Percentiles rank a stretch among this genome's conserved stretches.
These are phyloP conservation scores for Cystobasidiaceae sp. DNA, from an alignment of 1,284 basidiomycete species.

Conservation along the genomic window DNA sequence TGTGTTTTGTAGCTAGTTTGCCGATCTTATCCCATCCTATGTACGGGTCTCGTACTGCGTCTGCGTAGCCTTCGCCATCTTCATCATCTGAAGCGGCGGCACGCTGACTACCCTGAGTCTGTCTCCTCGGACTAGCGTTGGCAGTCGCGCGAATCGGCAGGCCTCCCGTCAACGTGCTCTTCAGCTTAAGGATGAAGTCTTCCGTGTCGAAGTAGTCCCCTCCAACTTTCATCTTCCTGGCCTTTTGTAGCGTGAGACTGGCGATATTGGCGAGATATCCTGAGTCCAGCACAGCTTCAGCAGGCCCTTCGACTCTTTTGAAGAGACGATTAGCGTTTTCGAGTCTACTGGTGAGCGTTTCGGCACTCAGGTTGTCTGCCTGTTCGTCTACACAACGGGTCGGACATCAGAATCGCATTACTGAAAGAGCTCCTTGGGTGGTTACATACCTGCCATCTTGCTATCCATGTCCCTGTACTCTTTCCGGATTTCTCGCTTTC, in stretches of 20 bases:
- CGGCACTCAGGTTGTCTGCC: slow-evolving; percentile 34
- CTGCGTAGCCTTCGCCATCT: slow-evolving; percentile 48
- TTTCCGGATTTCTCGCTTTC: slow-evolving; percentile 15
- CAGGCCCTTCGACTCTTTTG: slow-evolving; percentile 36
- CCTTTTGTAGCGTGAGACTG: slow-evolving; percentile 57
- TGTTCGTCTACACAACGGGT: slow-evolving; percentile 34
- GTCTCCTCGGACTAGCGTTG: slow-evolving; percentile 48
- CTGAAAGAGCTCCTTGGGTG: background rate
- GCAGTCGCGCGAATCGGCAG: slow-evolving; percentile 42
- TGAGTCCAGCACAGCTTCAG: slow-evolving; percentile 44
- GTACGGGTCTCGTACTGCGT: slow-evolving; percentile 50
- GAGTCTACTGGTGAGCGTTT: slow-evolving; percentile 25
- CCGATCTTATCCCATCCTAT: slow-evolving; percentile 54
- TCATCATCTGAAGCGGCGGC: slow-evolving; percentile 31
- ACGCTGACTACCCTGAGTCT: slow-evolving; percentile 22
- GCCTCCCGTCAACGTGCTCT: slow-evolving; percentile 65
- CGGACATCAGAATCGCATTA: background rate
- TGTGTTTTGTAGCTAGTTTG: slow-evolving; percentile 65
- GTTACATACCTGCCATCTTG: background rate
- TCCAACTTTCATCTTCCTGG: slow-evolving; percentile 76
- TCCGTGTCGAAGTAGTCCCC: slow-evolving; percentile 74
- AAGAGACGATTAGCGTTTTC: slow-evolving; percentile 34
- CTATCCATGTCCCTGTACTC: slow-evolving; percentile 1
- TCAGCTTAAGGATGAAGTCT: slow-evolving; percentile 67
- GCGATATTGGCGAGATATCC: slow-evolving; percentile 38